These are phyloP conservation scores for Skeletonema costatum DNA, from an alignment of 108 stramenopile genomes.

Conservation along the genomic window DNA sequence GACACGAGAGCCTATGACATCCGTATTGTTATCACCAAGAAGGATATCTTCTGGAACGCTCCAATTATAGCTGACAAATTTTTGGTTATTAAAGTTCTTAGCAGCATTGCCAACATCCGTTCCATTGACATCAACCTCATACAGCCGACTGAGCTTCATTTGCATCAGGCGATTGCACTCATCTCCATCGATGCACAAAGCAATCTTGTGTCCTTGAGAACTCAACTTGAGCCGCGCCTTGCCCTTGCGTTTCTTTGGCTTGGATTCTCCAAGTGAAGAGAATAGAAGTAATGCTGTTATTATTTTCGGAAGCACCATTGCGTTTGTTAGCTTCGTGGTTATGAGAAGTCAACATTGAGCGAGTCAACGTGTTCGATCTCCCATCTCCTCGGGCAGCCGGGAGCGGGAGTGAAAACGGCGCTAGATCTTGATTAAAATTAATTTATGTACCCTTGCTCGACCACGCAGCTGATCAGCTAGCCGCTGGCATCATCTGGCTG, in stretches of 20 bases:
- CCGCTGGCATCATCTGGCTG: too few species aligned
- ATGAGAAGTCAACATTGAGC: too few species aligned
- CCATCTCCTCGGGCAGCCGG: too few species aligned
- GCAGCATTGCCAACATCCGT: not conserved
- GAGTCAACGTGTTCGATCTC: too few species aligned
- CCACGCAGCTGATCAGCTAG: too few species aligned
- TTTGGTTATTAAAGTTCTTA: not conserved
- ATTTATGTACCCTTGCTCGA: too few species aligned
- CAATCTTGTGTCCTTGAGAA: not conserved
- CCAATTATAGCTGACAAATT: not conserved
- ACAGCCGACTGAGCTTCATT: slow-evolving; percentile 1
- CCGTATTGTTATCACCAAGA: not conserved
- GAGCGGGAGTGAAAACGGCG: too few species aligned
- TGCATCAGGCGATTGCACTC: not conserved
- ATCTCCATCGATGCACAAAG: not conserved
- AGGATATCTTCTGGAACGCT: not conserved
- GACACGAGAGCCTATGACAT: not conserved
- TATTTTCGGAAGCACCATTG: not conserved
- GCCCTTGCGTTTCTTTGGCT: not conserved
- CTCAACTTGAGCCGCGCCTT: not conserved
- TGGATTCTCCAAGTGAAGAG: not conserved
- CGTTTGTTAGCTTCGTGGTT: too few species aligned
- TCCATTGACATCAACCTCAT: not conserved
- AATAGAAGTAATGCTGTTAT: not conserved
- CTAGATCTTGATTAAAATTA: too few species aligned